Base-by-base conservation (phyloP, 805 yeast species). In the Ogataea saltuana region DNA sequence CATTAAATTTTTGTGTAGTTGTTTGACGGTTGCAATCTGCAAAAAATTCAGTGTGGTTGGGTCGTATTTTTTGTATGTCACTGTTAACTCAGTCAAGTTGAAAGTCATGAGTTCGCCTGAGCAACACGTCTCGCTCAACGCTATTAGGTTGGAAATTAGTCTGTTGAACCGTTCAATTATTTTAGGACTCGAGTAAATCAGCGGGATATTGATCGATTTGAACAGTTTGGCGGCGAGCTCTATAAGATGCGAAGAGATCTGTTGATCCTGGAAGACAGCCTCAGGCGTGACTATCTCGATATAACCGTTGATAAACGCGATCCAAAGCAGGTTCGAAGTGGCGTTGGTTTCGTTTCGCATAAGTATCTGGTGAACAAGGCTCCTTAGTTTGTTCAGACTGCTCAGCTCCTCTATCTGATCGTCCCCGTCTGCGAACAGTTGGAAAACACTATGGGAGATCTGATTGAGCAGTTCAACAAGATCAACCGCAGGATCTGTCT, bases 281-380 rank as follows among this genome's bases (percentile, higher is more conserved):
- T 22, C 15, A 2, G 39, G 5, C 9, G 42, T 28, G 10, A 31
- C 32, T 10, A 22, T n/a, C 1, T 33, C 39, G n/a, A 46, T 20
- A 22, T 49, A 51, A 7, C 20, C 15, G 23, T 45, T 45, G 9
- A 49, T 23, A 33, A 49, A 49, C 8, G 26, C 25, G 18, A 46
- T 34, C 52, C 53, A 49, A 11, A 47, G 39, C 6, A 37, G 27
- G 29, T 30, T 43, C 11, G 48, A 50, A 23, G 15, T 25, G 31
- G 39, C 30, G 20, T 38, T 33, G 3, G 20, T 18, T 2, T 25
- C 28, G 26, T 41, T 33, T 26, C 18, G 26, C 12, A 29, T 26
- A 10, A 48, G 39, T 10, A 39, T 31, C 23, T 41, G 31, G 32
- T 48, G 39, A 2, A 41, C 46, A n/a, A 48, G 36, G 17, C 35